A percentile compares a stretch with the other conserved stretches of the same genome.
Conservation (phyloP, 768 basidiomycete species). For the Lactifluus subvellereus region DNA sequence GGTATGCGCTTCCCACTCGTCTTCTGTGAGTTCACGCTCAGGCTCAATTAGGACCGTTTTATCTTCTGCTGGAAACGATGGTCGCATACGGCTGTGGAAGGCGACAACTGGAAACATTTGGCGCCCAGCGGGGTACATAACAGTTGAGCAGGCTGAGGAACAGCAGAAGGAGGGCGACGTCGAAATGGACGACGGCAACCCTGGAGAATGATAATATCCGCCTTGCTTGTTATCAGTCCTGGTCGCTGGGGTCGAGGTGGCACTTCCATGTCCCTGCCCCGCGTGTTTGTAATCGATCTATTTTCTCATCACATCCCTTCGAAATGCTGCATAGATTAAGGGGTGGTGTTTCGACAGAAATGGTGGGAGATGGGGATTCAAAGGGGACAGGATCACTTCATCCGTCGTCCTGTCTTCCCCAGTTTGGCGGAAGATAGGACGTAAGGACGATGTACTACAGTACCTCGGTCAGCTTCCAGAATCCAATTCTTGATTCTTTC, state of each 20-base stretch:
- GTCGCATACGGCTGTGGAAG: conserved; percentile 80
- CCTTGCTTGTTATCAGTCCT: background rate
- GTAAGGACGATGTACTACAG: no score
- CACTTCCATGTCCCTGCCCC: background rate
- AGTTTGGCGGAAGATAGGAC: background rate
- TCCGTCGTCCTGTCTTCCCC: background rate
- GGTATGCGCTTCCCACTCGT: conserved; percentile 39
- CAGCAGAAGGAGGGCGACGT: conserved; percentile 36
- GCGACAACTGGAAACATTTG: conserved; percentile 78
- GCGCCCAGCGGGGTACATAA: conserved; percentile 76
- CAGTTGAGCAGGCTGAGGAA: conserved; percentile 68
- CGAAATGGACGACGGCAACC: conserved; percentile 39
- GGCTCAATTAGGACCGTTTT: conserved; percentile 57
- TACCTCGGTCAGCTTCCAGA: conserved; percentile 16
- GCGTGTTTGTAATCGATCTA: background rate
- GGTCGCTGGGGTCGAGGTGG: no score
- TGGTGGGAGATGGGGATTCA: background rate
- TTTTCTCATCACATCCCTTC: conserved; percentile 3
- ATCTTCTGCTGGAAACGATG: conserved; percentile 78
- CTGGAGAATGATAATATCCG: conserved; percentile 31
- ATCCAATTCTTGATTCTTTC: conserved; percentile 27
- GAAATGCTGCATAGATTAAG: background rate
- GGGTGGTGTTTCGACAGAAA: background rate
- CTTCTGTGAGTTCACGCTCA: conserved; percentile 1
- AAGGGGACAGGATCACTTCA: background rate